phyloP scores from a whole-genome alignment of 257 asterid genomes.

The Galeopsis tetrahit region DNA sequence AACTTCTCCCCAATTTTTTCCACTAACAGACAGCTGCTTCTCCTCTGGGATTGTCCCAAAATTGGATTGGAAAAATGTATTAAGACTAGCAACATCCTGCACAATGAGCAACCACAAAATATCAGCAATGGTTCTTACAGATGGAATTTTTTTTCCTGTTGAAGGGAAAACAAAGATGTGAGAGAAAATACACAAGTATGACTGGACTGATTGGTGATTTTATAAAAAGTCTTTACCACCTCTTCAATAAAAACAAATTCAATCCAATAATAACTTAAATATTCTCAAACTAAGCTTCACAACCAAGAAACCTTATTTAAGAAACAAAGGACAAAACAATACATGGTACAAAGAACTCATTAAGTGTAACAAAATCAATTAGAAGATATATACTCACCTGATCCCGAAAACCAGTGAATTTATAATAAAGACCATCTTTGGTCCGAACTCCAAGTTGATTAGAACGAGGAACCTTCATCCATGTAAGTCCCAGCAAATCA shows the following conservation, averaged over 20 bases:
- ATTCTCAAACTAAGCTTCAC: constrained; percentile 17
- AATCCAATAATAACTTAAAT: background rate
- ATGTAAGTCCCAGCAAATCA: constrained; percentile 68
- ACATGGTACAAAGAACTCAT: constrained; percentile 1
- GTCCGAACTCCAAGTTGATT: constrained; percentile 91
- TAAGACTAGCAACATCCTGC: constrained; percentile 83
- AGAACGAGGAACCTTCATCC: constrained; percentile 95
- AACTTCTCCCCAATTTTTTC: constrained; percentile 98
- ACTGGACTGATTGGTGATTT: background rate
- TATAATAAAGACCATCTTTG: constrained; percentile 85
- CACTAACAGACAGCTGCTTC: constrained; percentile 94
- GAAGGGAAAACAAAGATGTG: constrained; percentile 26
- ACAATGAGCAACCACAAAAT: constrained; percentile 34
- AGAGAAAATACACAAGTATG: constrained; percentile 1
- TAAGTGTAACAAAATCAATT: background rate
- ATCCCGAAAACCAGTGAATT: constrained; percentile 92
- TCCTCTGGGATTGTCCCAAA: constrained; percentile 80
- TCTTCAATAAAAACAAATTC: background rate
- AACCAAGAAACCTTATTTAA: constrained; percentile 12
- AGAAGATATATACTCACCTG: constrained; percentile 51
- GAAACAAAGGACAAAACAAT: background rate
- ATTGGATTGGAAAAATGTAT: constrained; percentile 70
- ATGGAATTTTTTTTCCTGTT: background rate
- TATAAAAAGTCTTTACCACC: background rate
- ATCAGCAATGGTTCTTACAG: constrained; percentile 16